These are phyloP conservation scores for Lojkania enalia DNA, from an alignment of 2,329 filamentous ascomycete genomes.

Conservation along the genomic window DNA sequence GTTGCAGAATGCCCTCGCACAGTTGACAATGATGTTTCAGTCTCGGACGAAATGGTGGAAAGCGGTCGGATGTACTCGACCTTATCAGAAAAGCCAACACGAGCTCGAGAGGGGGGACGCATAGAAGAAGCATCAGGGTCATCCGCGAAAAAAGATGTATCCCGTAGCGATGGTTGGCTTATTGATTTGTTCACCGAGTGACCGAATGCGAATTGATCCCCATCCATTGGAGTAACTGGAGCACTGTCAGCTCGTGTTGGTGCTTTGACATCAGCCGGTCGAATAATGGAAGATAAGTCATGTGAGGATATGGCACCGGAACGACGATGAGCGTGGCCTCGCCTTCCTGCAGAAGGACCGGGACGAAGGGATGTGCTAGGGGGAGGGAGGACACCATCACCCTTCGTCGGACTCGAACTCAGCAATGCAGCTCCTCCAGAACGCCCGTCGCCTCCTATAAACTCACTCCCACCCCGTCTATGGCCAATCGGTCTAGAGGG, in stretches of 20 bases:
- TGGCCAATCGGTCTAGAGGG: constrained; percentile 65
- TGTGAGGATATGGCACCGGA: constrained; percentile 82
- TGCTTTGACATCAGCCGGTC: constrained; percentile 58
- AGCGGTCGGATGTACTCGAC: constrained; percentile 82
- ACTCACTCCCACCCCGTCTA: constrained; percentile 80
- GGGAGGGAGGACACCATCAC: constrained; percentile 60
- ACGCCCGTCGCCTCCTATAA: constrained; percentile 72
- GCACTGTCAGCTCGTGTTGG: constrained; percentile 64
- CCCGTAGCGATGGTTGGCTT: constrained; percentile 45
- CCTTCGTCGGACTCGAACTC: constrained; percentile 71
- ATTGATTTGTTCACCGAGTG: constrained; percentile 43
- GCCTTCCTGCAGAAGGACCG: constrained; percentile 57
- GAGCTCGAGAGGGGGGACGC: constrained; percentile 57
- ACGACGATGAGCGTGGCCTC: constrained; percentile 78
- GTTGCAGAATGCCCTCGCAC: constrained; percentile 72
- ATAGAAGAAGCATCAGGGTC: constrained; percentile 38
- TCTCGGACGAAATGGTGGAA: constrained; percentile 82
- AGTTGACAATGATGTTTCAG: constrained; percentile 73
- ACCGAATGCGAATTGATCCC: constrained; percentile 44
- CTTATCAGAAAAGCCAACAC: constrained; percentile 82
- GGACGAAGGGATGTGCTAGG: constrained; percentile 55
- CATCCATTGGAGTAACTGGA: constrained; percentile 62
- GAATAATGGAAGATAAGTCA: constrained; percentile 73
- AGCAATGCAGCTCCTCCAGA: constrained; percentile 59
- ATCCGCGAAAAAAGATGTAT: constrained; percentile 28